Percentiles rank a stretch among this genome's conserved stretches.
phyloP scores from a whole-genome alignment of 306 rosid species.

The Inga leiocalycina region DNA sequence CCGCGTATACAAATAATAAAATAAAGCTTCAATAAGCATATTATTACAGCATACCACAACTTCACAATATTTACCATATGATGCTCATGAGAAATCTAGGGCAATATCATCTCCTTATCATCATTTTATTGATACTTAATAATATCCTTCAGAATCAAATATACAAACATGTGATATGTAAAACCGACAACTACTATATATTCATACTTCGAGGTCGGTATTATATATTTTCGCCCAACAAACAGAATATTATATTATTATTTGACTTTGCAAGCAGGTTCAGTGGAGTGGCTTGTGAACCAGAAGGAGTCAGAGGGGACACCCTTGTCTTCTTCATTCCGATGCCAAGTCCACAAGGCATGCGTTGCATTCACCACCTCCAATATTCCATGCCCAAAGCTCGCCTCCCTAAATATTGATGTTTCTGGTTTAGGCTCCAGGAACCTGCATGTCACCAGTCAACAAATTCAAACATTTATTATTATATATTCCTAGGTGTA shows the following conservation, averaged over 20 bases:
- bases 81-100: background rate
- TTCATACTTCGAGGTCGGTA: background rate
- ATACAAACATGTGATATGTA: background rate
- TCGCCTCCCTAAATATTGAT: slow-evolving; percentile 75
- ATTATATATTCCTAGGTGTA: background rate
- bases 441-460: slow-evolving; percentile 35
- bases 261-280: slow-evolving; percentile 52
- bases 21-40: background rate
- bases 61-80: background rate
- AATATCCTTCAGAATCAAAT: background rate
- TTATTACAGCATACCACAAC: background rate
- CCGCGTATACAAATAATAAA: background rate
- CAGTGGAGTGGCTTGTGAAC: slow-evolving; percentile 52
- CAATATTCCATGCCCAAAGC: slow-evolving; percentile 80
- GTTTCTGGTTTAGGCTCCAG: slow-evolving; percentile 63
- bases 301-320: slow-evolving; percentile 54
- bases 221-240: too few species aligned
- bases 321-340: slow-evolving; percentile 56
- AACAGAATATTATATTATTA: background rate
- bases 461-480: background rate
- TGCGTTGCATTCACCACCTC: slow-evolving; percentile 66
- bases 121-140: background rate
- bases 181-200: background rate
- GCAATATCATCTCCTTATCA: background rate
- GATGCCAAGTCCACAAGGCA: slow-evolving; percentile 83